These are phyloP conservation scores for Oropetium thomaeum DNA, from an alignment of 176 grass and related monocot species.

Conservation along the genomic window DNA sequence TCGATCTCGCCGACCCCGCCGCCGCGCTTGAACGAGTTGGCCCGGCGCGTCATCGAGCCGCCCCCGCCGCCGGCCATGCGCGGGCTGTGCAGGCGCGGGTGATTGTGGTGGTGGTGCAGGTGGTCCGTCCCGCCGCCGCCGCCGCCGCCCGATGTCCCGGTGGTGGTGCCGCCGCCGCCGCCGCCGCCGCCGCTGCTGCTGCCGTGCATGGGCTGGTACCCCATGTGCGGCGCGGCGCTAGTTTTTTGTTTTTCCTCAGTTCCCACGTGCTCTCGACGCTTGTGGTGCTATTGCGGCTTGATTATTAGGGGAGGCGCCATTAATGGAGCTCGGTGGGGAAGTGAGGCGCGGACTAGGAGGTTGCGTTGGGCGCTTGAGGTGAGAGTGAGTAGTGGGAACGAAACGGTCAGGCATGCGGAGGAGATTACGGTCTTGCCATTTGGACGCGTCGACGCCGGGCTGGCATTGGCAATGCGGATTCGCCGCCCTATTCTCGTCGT, in stretches of 20 bases:
- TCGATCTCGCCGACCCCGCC: conserved; percentile 61
- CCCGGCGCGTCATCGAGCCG: conserved; percentile 84
- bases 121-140: conserved; percentile 24
- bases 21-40: conserved; percentile 88
- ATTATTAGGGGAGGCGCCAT: conserved; percentile 52
- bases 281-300: not conserved
- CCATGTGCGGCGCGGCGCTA: conserved; percentile 38
- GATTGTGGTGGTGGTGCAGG: conserved; percentile 38
- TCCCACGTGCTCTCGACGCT: not conserved
- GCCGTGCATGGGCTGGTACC: conserved; percentile 69
- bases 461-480: not conserved
- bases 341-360: not conserved
- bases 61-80: conserved; percentile 48
- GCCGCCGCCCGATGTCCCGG: conserved; percentile 1
- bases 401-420: conserved; percentile 24
- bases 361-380: not conserved
- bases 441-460: conserved; percentile 12
- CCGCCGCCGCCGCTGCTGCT: conserved; percentile 26
- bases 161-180: conserved; percentile 33
- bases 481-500: not conserved
- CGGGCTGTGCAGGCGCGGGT: conserved; percentile 63
- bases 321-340: conserved; percentile 57
- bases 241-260: not conserved
- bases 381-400: conserved; percentile 21
- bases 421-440: conserved; percentile 43